These are phyloP conservation scores for Alternaria sp. DNA, from an alignment of 2,329 filamentous ascomycete genomes.

Conservation along the genomic window DNA sequence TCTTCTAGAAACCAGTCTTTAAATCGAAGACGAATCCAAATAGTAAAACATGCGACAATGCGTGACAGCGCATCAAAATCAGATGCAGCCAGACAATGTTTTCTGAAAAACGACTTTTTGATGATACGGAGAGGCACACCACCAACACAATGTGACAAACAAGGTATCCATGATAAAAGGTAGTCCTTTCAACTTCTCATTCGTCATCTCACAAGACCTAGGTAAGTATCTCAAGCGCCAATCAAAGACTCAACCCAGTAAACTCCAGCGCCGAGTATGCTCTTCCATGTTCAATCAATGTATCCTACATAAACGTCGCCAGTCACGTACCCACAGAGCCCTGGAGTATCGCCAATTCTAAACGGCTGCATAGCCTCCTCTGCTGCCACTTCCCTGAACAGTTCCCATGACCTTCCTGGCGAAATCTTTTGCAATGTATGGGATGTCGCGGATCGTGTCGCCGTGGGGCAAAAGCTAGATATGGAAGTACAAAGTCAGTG, in stretches of 20 bases:
- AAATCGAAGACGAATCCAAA: too few relatives aligned
- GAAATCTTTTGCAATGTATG: slow-evolving; percentile 92
- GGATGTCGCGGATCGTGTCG: slow-evolving; percentile 89
- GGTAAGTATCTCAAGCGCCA: neutral
- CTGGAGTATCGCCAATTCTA: slow-evolving; percentile 47
- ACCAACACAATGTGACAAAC: neutral
- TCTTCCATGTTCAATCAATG: neutral
- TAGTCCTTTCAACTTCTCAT: neutral
- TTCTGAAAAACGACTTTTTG: neutral
- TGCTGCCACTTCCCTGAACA: slow-evolving; percentile 80
- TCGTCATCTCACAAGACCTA: neutral
- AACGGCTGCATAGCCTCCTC: slow-evolving; percentile 95
- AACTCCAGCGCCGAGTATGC: neutral
- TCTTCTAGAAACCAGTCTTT: too few relatives aligned
- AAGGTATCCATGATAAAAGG: neutral
- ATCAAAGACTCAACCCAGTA: neutral
- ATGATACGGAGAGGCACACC: neutral
- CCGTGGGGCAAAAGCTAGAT: slow-evolving; percentile 69
- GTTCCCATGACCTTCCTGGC: slow-evolving; percentile 80
- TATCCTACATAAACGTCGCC: neutral
- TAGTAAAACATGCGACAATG: neutral
- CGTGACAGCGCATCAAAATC: neutral
- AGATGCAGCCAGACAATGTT: neutral
- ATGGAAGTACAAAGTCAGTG: too few relatives aligned
- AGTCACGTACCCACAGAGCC: neutral